A percentile compares a stretch with the other conserved stretches of the same genome.
Evolutionary conservation across 169 alveolate genomes (phyloP).

Genomic region (Plasmodium adleri): DNA sequence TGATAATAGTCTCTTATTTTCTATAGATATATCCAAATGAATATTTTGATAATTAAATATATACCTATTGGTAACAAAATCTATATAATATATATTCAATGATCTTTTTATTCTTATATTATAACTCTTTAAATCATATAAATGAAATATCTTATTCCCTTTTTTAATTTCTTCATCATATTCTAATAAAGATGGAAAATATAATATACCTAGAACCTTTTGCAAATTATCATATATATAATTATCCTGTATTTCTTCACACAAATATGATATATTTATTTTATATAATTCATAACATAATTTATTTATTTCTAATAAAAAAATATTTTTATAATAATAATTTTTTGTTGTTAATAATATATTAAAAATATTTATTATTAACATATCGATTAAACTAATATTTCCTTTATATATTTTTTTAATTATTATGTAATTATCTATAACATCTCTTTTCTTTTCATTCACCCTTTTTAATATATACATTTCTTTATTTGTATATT

Average conservation of each 20-base stretch:
- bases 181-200: conserved; percentile 21
- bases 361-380: conserved; percentile 45
- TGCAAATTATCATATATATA: conserved; percentile 40
- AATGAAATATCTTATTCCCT: neutral
- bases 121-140: conserved; percentile 26
- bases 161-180: conserved; percentile 8
- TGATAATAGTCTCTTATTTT: conserved; percentile 30
- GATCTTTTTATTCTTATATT: conserved; percentile 25
- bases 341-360: conserved; percentile 17
- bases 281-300: neutral
- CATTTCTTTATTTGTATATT: conserved; percentile 16
- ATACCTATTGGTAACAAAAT: conserved; percentile 20
- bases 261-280: neutral
- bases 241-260: conserved; percentile 11
- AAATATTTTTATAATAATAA: conserved; percentile 9
- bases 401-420: conserved; percentile 38
- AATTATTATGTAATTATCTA: neutral
- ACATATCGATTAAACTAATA: conserved; percentile 49
- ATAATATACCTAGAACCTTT: conserved; percentile 34
- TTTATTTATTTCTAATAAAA: conserved; percentile 5
- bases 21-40: conserved; percentile 10
- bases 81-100: conserved; percentile 20
- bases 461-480: conserved; percentile 1
- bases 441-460: neutral
- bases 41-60: conserved; percentile 12